Conservation (phyloP, 495 filamentous ascomycete genomes). For the Aspergillus funiculosus region DNA sequence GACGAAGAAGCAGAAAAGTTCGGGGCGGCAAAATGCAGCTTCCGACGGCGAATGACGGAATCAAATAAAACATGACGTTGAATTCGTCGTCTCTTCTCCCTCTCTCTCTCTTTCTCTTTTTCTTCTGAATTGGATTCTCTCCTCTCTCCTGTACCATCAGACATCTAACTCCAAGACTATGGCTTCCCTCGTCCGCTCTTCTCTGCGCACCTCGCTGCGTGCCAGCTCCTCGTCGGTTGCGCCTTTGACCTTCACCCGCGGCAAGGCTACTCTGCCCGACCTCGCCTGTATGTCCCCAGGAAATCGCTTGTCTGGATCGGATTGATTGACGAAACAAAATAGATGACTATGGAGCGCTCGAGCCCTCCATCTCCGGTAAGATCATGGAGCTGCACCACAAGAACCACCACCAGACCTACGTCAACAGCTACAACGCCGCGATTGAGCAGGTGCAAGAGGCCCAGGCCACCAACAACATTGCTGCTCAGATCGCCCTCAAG, state of each 20-base stretch:
- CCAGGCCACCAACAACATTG: conserved; percentile 45
- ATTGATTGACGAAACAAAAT: conserved; percentile 11
- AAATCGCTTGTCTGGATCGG: background rate
- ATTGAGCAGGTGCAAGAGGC: conserved; percentile 55
- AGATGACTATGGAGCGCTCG: conserved; percentile 89
- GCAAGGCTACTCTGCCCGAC: conserved; percentile 91
- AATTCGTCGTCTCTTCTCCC: conserved; percentile 5
- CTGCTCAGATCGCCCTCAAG: conserved; percentile 71
- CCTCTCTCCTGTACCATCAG: conserved; percentile 9
- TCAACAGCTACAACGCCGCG: conserved; percentile 59
- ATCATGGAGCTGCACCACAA: conserved; percentile 92
- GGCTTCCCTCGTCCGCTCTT: conserved; percentile 53
- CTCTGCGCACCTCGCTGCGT: conserved; percentile 45
- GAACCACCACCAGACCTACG: conserved; percentile 68
- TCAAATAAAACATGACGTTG: conserved; percentile 20
- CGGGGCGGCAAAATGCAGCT: conserved; percentile 19
- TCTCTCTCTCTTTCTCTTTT: conserved; percentile 10
- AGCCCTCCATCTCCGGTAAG: conserved; percentile 89
- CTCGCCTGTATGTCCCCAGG: conserved; percentile 67
- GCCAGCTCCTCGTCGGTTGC: conserved; percentile 50
- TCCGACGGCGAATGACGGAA: conserved; percentile 13
- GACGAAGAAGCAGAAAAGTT: conserved; percentile 10
- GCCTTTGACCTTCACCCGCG: conserved; percentile 67
- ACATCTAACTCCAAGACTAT: conserved; percentile 32
- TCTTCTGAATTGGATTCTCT: conserved; percentile 9